Evolutionary conservation across 148 eudicot genomes (phyloP), one percentile per base, ranked within the genome.

Genomic region (Pharnaceum exiguum): DNA sequence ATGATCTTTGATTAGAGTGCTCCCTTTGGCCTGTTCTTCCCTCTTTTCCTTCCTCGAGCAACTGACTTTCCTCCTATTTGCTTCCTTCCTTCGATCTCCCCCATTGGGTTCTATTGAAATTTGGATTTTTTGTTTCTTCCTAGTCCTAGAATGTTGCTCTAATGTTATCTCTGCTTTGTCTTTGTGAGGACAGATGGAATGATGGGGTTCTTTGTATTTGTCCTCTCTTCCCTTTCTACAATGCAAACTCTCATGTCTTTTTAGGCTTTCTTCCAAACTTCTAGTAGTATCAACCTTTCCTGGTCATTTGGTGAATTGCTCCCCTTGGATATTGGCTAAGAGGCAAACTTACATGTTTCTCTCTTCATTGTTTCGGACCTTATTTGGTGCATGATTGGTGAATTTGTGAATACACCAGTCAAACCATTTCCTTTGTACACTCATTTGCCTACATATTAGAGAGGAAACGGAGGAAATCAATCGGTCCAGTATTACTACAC

Each of bases 31-130:
- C 54, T 63, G 66, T 75, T 80, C 75, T 69, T 62, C 67, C 78
- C 81, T 49, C 50, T 26, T 47, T 80, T 80, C 73, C 74, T 75
- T 79, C 85, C 87, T 87, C 95, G 95, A 87, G 95, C 95, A 79
- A 81, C 84, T 77, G 79, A 77, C 66, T 75, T 69, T 66, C 23
- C 55, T 73, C 71, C 75, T 64, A 63, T 58, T 58, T 66, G 52
- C 40, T 72, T 68, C 72, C 60, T 51, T 57, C 18, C 59, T 69
- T 57, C 71, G 59, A 65, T 32, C 29, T 58, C 78, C 46, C 35
- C n/a, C n/a, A n/a, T n/a, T n/a, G n/a, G n/a, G n/a, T 70, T 72
- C 71, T 69, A 81, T 84, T 78, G 82, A 81, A 76, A 76, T 76
- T 44, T 78, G 80, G 66, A 82, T 23, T 44, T 51, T 40, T n/a